Percentiles rank a stretch among this genome's conserved stretches.
These are phyloP conservation scores for Adenanthera pavonina DNA, from an alignment of 306 rosid species.

Conservation along the genomic window DNA sequence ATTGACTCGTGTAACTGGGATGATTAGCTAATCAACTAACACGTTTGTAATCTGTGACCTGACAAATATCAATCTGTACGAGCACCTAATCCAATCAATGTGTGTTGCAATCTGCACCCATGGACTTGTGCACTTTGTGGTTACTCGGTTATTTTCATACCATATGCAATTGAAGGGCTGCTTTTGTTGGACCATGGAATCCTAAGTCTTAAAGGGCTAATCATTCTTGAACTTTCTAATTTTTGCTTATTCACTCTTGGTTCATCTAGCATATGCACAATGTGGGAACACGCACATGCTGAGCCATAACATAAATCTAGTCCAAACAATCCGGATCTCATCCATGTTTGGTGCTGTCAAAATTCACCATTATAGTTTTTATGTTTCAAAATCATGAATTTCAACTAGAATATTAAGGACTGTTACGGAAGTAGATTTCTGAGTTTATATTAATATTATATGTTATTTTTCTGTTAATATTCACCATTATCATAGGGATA, in stretches of 20 bases:
- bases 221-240: background rate
- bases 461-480: too few species aligned
- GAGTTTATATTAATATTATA: too few species aligned
- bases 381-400: background rate
- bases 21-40: background rate
- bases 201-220: background rate
- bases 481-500: too few species aligned
- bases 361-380: background rate
- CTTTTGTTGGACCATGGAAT: background rate
- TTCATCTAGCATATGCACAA: too few species aligned
- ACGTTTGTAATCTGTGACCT: background rate
- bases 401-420: background rate
- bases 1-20: background rate
- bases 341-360: background rate
- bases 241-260: background rate
- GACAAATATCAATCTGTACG: background rate
- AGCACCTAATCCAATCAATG: background rate
- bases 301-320: background rate
- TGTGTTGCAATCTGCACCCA: background rate
- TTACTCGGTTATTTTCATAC: background rate
- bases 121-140: background rate
- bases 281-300: background rate
- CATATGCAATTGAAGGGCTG: too few species aligned
- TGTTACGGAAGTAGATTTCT: too few species aligned
- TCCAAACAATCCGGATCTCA: background rate